Evolutionary conservation across 192 early-diverging fungal genomes (phyloP).

Genomic region (Coemansia sp.): DNA sequence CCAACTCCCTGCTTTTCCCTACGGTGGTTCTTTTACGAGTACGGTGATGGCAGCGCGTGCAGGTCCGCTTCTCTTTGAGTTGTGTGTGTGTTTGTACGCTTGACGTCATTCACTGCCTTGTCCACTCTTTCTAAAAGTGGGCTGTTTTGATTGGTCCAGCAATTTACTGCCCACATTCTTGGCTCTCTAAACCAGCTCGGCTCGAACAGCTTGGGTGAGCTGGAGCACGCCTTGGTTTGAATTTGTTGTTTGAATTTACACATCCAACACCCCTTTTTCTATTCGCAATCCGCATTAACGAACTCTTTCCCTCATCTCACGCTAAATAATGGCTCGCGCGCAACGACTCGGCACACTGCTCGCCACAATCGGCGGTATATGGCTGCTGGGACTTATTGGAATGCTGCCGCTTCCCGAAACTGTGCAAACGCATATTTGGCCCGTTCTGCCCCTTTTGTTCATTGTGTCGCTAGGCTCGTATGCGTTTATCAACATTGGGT

Average conservation of each 20-base stretch:
- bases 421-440: conserved; percentile 40
- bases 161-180: not conserved
- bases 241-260: not conserved
- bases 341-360: conserved; percentile 15
- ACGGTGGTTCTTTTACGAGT: not conserved
- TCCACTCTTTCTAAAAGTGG: not conserved
- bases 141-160: conserved; percentile 1
- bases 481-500: conserved; percentile 83
- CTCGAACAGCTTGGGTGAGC: not conserved
- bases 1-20: not conserved
- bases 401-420: conserved; percentile 37
- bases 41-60: not conserved
- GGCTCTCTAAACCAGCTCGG: not conserved
- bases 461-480: conserved; percentile 87
- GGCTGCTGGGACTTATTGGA: conserved; percentile 37
- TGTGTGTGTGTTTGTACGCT: not conserved
- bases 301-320: too few relatives aligned
- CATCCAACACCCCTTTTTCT: too few relatives aligned
- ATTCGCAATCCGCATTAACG: too few relatives aligned
- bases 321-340: conserved; percentile 34
- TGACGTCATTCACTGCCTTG: not conserved
- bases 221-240: not conserved
- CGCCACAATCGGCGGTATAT: conserved; percentile 18
- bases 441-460: conserved; percentile 34
- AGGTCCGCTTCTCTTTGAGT: not conserved